Base-by-base conservation (phyloP, 169 alveolate genomes). In the Sarcocystis neurona region DNA sequence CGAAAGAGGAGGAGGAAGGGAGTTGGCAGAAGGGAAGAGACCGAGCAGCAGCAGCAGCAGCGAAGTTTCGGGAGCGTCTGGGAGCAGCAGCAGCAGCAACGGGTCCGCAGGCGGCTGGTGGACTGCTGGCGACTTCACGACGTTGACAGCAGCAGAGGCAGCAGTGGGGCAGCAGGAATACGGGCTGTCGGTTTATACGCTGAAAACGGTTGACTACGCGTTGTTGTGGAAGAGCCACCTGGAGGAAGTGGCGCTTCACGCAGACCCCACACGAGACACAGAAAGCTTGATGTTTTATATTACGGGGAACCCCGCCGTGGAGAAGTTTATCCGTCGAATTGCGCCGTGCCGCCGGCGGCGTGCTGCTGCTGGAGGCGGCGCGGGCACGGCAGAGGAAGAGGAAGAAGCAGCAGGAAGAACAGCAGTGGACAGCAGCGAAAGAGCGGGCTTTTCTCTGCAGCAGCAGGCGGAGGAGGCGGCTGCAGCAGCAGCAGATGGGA, bases 211-310 rank as follows among this genome's bases (percentile, higher is more conserved):
- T 2, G 87, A 79, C 75, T 79, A 44, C 53, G 87, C 75, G 30
- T 53, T 79, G 2, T 53, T 79, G 30, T 79, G 87, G 87, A 79
- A 79, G 32, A 48, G 43, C 39, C 87, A 79, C 37, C 75, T 79
- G 43, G 87, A 79, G 23, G 74, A 79, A 37, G 87, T 79, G 37
- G 48, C 48, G 23, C 48, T 79, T 46, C 60, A 79, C 27, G 87
- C 48, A 37, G 50, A 50, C n/a, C 72, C 60, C 20, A 41, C 50
- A 20, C 60, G 68, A 43, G 60, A 43, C 20, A 47, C 70, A 1
- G 3, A 39, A 39, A 75, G 47, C 12, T 75, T 79, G 56, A 50
- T 79, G 72, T 79, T 79, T 34, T 44, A 53, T 48, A 23, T 79
- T 39, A 79, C 87, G 44, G 87, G 77, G 10, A 50, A 79, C 37